Evolutionary conservation across 192 early-diverging fungal species (phyloP), one percentile per base, ranked within the genome.

Genomic region (Entophlyctis luteolus): DNA sequence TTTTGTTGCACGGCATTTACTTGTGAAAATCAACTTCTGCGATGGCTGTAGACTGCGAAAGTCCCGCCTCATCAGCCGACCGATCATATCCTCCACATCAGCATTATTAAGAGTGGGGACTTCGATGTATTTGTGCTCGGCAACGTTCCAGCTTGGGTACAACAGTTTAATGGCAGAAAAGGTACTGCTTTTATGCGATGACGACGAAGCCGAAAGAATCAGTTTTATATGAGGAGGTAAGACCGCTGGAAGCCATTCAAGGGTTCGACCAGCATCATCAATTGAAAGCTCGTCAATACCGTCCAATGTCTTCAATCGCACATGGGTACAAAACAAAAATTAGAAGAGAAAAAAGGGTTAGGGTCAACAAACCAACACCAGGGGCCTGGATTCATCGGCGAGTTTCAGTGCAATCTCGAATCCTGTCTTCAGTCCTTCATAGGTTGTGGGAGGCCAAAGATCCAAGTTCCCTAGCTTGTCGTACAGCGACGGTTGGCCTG

Each of bases 391-490:
- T 18, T 48, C 70, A 25, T 50, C 50, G 4, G 70, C 70, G 42
- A 71, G 62, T 23, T 62, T 63, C 4, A 71, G 37, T 14, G 52
- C 59, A 22, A 71, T 25, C 42, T 62, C 59, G 14, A 71, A 71
- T 3, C 59, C 70, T 6, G 57, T 38, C 45, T 63, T 71, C 29
- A 71, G 29, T 3, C 70, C 60, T 56, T 71, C 70, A 54, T 47
- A 57, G 8, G 50, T 37, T 20, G 48, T 52, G 5, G 70, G 70
- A 3, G 70, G 70, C 70, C 70, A 71, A 45, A 28, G 28, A 14
- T 71, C 70, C 48, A 71, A 45, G 34, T 65, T 65, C 16, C 70
- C 70, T 14, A 71, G 36, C 42, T 63, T 65, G 20, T 55, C 60
- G 25, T 63, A 59, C 0, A 71, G 27, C 8, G 42, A 52, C 39